Base-by-base conservation (phyloP, 371 early-diverging fungal genomes). In the Mucor ambiguus region DNA sequence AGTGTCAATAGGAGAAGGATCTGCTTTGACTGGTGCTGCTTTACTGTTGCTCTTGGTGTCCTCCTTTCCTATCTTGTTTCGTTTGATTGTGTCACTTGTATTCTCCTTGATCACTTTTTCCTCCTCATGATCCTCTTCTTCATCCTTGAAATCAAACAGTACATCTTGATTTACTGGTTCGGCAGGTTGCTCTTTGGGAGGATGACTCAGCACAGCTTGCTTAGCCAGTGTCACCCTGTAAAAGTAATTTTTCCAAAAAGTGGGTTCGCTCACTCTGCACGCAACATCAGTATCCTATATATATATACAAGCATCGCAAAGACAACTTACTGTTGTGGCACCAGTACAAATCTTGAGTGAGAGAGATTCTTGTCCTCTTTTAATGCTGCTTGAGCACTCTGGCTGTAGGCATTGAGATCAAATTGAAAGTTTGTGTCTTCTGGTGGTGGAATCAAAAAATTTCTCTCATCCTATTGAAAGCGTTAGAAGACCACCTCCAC, bases 211-310 rank as follows among this genome's bases (percentile, higher is more conserved):
- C 6, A 78, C 75, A 8, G 83, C 69, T 57, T 89, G 88, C 56
- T 89, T 89, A 32, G 86, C 69, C 37, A 87, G 69, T 4, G 85
- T 84, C 0, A 91, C 88, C n/a, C 91, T 82, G 71, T 92, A 91
- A 72, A 92, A 92, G 63, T 92, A 92, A 61, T 91, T 92, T 61
- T 80, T 73, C 91, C 91, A 92, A 70, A 92, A 92, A 8, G 65
- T 73, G 1, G 77, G 74, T 35, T 92, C 92, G 16, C 78, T 79
- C 2, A 92, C 82, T 52, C 89, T 90, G 71, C 41, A 18, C 22
- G 9, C 2, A 35, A 46, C 4, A 43, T 26, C 2, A 52, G 16
- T 14, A 49, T 28, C 22, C 33, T 56, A 20, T 8, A 20, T 38
- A 14, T 33, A 29, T 5, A 14, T 26, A 11, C n/a, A 20, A 63